Evolutionary conservation across 306 rosid species (phyloP).

Genomic region (Pterocarpus santalinus): DNA sequence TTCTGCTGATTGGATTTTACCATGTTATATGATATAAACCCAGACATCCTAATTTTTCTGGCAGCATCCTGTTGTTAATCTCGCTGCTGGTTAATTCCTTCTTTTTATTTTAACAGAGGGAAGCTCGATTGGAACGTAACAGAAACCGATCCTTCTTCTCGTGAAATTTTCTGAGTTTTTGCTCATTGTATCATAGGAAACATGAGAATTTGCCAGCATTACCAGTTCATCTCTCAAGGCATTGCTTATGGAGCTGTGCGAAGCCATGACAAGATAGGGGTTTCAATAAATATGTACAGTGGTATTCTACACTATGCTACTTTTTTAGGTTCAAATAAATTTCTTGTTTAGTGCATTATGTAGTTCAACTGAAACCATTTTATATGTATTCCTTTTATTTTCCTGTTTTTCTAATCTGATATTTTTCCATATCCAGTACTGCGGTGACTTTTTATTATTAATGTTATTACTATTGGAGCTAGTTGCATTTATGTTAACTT

Average conservation of each 20-base stretch:
- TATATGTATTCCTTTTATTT: too few relatives aligned
- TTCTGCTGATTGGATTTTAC: not conserved
- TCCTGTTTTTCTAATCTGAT: too few relatives aligned
- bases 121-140: conserved; percentile 91
- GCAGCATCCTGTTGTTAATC: conserved; percentile 17
- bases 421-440: too few relatives aligned
- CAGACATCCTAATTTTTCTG: not conserved
- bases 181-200: conserved; percentile 34
- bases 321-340: conserved; percentile 22
- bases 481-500: too few relatives aligned
- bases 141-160: conserved; percentile 82
- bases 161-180: conserved; percentile 53
- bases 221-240: conserved; percentile 25
- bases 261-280: conserved; percentile 8
- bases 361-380: too few relatives aligned
- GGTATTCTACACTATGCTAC: conserved; percentile 15
- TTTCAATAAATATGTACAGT: conserved; percentile 35
- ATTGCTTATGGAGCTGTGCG: conserved; percentile 28
- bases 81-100: conserved; percentile 30
- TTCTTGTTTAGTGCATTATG: not conserved
- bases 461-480: too few relatives aligned
- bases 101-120: conserved; percentile 70
- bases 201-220: conserved; percentile 3
- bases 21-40: not conserved
- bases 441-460: too few relatives aligned